Evolutionary conservation across 148 eudicot genomes (phyloP).

Genomic region (Chenopodium album): DNA sequence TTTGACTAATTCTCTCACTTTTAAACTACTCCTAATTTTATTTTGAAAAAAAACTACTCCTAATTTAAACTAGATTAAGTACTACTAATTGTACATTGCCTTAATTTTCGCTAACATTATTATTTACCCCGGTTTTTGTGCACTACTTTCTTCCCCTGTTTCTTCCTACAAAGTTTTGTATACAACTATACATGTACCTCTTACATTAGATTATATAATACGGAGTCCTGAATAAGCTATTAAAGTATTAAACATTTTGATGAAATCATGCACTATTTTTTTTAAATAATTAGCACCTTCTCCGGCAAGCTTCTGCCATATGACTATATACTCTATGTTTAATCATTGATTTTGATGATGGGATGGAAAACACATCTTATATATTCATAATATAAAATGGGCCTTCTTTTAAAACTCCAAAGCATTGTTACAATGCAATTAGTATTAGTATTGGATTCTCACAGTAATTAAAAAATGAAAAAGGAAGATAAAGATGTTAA

Average conservation of each 20-base stretch:
- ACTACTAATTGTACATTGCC: background rate
- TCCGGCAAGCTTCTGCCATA: conserved; percentile 17
- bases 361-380: background rate
- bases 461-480: background rate
- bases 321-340: background rate
- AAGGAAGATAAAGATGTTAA: conserved; percentile 31
- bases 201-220: background rate
- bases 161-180: background rate
- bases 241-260: background rate
- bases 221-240: background rate
- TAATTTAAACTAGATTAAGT: background rate
- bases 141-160: background rate
- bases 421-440: background rate
- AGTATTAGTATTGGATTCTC: conserved; percentile 27
- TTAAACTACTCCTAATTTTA: conserved; percentile 3
- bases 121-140: conserved; percentile 4
- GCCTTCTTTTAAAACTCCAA: too few species aligned
- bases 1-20: conserved; percentile 13
- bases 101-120: background rate
- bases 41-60: background rate
- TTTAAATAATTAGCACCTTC: background rate
- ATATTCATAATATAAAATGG: too few species aligned
- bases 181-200: background rate
- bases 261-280: conserved; percentile 4
- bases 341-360: conserved; percentile 18